Base-by-base conservation (phyloP, 192 early-diverging fungal species). In the Coemansia sp. region DNA sequence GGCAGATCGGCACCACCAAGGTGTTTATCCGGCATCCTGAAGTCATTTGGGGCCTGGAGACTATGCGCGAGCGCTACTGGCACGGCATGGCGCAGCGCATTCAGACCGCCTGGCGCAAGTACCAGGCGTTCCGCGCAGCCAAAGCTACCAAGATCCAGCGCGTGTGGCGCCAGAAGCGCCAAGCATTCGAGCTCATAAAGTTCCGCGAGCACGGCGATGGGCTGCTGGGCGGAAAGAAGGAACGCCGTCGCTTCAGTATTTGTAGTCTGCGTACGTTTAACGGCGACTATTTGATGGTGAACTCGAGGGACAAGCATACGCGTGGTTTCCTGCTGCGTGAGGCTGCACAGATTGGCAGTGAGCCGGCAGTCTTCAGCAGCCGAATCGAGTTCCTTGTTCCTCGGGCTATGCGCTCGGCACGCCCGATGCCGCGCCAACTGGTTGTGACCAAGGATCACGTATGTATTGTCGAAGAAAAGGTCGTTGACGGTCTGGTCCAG, bases 1-100 rank as follows among this genome's bases (percentile, higher is more conserved):
- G 95, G 95, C 96, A 98, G 76, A 85, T 99, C 56, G 97, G 97
- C 32, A 87, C 85, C 3, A 91, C 90, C 54, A 99, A 99, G 82
- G 88, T 92, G 15, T 99, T 99, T 75, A 94, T 99, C 74, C 90
- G 95, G 45, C 88, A 90, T 39, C 97, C 97, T 22, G 97, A 99
- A 71, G 93, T 92, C 4, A 75, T 91, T 22, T 98, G 96, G 69
- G 84, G 92, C 3, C 82, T 98, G 5, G 97, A 99, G 83, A 91
- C 89, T 67, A 76, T 89, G 70, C 90, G 96, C 41, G 97, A 99
- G 55, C 86, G 88, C 50, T 98, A 97, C 83, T 99, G 94, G 89
- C 94, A 99, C 71, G 86, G 83, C 58, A 98, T 94, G 89, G 97
- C 96, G 3, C 88, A 86, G 38, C 86, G 92, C 52, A 97, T 98